Base-by-base conservation (phyloP, 352 stramenopile species). In the Thraustochytrium sp. region DNA sequence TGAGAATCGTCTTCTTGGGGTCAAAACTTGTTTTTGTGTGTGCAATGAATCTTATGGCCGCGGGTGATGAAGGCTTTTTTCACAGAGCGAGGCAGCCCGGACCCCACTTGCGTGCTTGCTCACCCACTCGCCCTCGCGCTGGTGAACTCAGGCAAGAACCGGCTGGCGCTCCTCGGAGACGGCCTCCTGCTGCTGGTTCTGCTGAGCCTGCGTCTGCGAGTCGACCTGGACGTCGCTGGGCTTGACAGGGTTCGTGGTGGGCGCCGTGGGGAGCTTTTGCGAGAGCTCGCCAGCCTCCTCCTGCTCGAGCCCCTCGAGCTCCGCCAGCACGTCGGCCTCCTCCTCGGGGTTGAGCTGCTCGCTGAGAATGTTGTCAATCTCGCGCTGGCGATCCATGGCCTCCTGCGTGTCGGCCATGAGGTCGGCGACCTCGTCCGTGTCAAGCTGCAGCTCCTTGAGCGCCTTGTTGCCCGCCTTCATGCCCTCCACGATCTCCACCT, bases 361-460 rank as follows among this genome's bases (percentile, higher is more conserved):
- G 38, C 89, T 90, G 46, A 96, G 92, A 49, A 96, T 86, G 46
- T 89, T 86, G 59, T 92, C 93, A 83, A 96, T 95, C 89, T 96
- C 91, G 90, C 94, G 84, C 72, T 40, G 40, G n/a, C 11, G 23
- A 44, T 46, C 49, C 5, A 84, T 42, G 4, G 91, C 92, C 87
- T 96, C 92, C 84, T 92, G 89, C 11, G 90, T 94, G 86, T 96
- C 92, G 5, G 94, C 85, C 91, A 96, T 94, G 34, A 95, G 84
- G 61, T 95, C 91, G 72, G 94, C 90, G 1, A 96, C 91, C 37
- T 91, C 90, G 49, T 96, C 92, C 34, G 94, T 89, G 1, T 88
- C 93, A 90, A 96, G 94, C 82, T 96, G 91, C 46, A 96, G 93
- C 29, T 90, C 90, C 78, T 96, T 92, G 65, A 96, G 85, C 48